These are phyloP conservation scores for Orbilia javanica DNA, from an alignment of 2,329 filamentous ascomycete genomes.

Conservation along the genomic window DNA sequence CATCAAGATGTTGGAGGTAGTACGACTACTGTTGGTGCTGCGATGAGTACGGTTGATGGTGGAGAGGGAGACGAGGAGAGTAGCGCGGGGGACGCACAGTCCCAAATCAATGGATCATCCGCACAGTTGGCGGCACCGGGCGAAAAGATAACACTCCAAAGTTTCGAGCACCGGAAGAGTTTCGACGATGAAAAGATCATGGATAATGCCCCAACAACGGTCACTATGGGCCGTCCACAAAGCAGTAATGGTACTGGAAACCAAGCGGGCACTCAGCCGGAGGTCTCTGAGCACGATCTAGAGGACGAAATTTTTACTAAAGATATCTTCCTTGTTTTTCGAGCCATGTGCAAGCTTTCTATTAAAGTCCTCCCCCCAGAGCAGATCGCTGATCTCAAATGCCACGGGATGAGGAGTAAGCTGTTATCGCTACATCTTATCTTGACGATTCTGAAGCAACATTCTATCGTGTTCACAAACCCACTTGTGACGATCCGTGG, in stretches of 20 bases:
- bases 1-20: constrained; percentile 57
- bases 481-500: constrained; percentile 92
- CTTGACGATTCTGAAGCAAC: constrained; percentile 93
- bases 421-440: constrained; percentile 94
- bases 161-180: constrained; percentile 76
- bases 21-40: constrained; percentile 58
- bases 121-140: constrained; percentile 62
- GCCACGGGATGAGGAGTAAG: constrained; percentile 97
- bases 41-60: constrained; percentile 54
- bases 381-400: constrained; percentile 90
- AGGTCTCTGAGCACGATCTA: constrained; percentile 70
- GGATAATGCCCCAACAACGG: constrained; percentile 76
- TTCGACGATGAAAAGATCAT: constrained; percentile 76
- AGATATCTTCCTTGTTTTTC: constrained; percentile 95
- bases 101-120: constrained; percentile 16
- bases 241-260: constrained; percentile 68
- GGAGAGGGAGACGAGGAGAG: constrained; percentile 59
- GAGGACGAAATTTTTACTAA: constrained; percentile 98
- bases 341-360: constrained; percentile 96
- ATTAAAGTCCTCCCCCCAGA: constrained; percentile 91
- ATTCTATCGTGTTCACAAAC: constrained; percentile 89
- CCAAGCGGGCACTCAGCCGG: constrained; percentile 65
- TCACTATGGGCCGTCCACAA: constrained; percentile 68
- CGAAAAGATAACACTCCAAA: constrained; percentile 76
- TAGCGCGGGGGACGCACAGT: constrained; percentile 47